A percentile compares a stretch with the other conserved stretches of the same genome.
These are phyloP conservation scores for Areca catechu DNA, from an alignment of 176 grass and related monocot species.

Conservation along the genomic window DNA sequence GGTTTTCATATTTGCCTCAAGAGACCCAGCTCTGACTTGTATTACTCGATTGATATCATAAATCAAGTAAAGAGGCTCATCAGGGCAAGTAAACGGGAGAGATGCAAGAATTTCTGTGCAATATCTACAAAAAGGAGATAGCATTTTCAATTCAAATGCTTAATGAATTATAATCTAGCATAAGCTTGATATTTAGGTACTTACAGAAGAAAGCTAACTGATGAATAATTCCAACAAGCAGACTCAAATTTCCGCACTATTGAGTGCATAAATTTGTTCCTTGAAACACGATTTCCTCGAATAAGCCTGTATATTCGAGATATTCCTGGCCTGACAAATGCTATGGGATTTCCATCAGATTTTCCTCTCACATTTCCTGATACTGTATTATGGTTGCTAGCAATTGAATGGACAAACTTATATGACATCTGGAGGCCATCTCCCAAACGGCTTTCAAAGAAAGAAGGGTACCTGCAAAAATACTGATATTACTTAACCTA, in stretches of 20 bases:
- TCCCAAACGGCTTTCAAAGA: conserved; percentile 97
- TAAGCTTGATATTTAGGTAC: conserved; percentile 12
- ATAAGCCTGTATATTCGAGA: conserved; percentile 97
- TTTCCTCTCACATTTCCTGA: conserved; percentile 48
- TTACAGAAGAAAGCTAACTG: conserved; percentile 88
- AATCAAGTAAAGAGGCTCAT: conserved; percentile 96
- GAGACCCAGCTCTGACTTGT: conserved; percentile 74
- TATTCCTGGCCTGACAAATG: conserved; percentile 93
- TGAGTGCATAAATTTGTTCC: conserved; percentile 98
- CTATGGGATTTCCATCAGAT: conserved; percentile 42
- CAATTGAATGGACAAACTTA: conserved; percentile 65
- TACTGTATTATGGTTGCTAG: conserved; percentile 55
- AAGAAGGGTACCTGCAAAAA: conserved; percentile 85
- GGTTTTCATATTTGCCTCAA: conserved; percentile 85
- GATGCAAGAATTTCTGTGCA: conserved; percentile 89
- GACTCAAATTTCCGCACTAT: conserved; percentile 88
- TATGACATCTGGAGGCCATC: conserved; percentile 96
- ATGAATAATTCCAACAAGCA: conserved; percentile 41
- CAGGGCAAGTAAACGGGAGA: conserved; percentile 77
- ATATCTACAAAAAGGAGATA: conserved; percentile 57
- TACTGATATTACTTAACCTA: conserved; percentile 11
- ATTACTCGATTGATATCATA: conserved; percentile 98
- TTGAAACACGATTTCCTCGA: conserved; percentile 79
- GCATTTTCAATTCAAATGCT: background rate
- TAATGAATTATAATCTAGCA: no score